Evolutionary conservation across 176 grass and related monocot genomes (phyloP), one percentile per base, ranked within the genome.

Genomic region (Microstegium vimineum): DNA sequence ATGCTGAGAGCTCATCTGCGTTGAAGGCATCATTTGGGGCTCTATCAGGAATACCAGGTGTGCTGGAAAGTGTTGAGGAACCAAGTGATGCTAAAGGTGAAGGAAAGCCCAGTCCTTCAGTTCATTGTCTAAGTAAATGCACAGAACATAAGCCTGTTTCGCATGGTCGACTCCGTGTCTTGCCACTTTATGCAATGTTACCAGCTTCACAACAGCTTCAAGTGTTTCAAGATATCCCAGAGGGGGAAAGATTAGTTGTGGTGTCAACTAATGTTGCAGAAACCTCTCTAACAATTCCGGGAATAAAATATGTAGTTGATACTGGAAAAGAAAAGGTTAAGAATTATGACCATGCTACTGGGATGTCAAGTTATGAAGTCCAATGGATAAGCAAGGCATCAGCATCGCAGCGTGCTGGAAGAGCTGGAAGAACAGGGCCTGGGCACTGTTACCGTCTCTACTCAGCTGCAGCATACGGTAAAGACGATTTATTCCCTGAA

Each of bases 311-410:
- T 90, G 87, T 99, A 40, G 85, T 99, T 6, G 96, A 99, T 80
- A 99, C 96, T 51, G 96, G 96, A 47, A 99, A 99, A 91, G 85
- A 91, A 93, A 99, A 95, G 80, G 88, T 95, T 71, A 99, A 99
- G 87, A 94, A 90, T 71, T 99, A 95, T 41, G 72, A 90, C 57
- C 87, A 93, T 89, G 75, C 85, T 52, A 93, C 85, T 63, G 93
- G 96, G 34, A 93, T 89, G 76, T 88, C 93, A 75, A 87, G 80
- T 43, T 99, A 95, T 83, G 96, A 99, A 84, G 62, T 99, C 52
- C 81, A 57, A 47, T 99, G 96, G 96, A 99, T 99, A 90, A 95
- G 96, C 91, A 99, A 99, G 79, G 96, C 93, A 36, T 95, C 93
- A 43, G 93, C 93, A 26, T 90, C 90, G 63, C 96, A 99, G 85